Conservation (phyloP, 768 basidiomycete species). For the Holtermanniella nyarrowii region DNA sequence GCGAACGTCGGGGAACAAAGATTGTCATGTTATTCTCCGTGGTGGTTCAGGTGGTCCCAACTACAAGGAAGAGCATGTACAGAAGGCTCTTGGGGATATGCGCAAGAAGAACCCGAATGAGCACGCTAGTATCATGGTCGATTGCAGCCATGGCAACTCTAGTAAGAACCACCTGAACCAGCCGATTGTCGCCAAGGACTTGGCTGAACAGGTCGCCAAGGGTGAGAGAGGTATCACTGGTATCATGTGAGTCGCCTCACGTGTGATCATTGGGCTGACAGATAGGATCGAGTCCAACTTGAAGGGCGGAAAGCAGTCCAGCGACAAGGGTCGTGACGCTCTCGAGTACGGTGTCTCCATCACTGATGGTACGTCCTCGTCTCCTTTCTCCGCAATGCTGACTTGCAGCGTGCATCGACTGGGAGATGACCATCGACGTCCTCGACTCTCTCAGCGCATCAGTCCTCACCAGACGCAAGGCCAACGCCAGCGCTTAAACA, state of each 20-base stretch:
- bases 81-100: slow-evolving; percentile 28
- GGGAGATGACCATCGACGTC: slow-evolving; percentile 56
- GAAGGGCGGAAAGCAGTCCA: slow-evolving; percentile 40
- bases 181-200: slow-evolving; percentile 75
- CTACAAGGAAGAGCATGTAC: slow-evolving; percentile 45
- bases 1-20: slow-evolving; percentile 67
- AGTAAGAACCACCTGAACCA: slow-evolving; percentile 84
- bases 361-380: slow-evolving; percentile 29
- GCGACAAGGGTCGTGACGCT: slow-evolving; percentile 25
- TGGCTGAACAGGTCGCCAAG: slow-evolving; percentile 50
- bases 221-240: slow-evolving; percentile 27
- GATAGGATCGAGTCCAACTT: slow-evolving; percentile 87
- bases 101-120: slow-evolving; percentile 22
- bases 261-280: slow-evolving; percentile 62
- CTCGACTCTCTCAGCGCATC: slow-evolving; percentile 31
- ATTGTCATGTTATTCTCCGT: slow-evolving; percentile 92
- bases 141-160: slow-evolving; percentile 95
- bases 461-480: not conserved
- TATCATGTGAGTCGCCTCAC: slow-evolving; percentile 23
- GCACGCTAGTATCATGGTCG: slow-evolving; percentile 60
- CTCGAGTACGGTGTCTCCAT: slow-evolving; percentile 44
- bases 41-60: slow-evolving; percentile 89
- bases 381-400: not conserved
- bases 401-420: slow-evolving; percentile 62
- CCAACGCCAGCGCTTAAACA: not conserved